Evolutionary conservation across 352 stramenopile genomes (phyloP), one percentile per base, ranked within the genome.

Genomic region (Pythium monospermum): DNA sequence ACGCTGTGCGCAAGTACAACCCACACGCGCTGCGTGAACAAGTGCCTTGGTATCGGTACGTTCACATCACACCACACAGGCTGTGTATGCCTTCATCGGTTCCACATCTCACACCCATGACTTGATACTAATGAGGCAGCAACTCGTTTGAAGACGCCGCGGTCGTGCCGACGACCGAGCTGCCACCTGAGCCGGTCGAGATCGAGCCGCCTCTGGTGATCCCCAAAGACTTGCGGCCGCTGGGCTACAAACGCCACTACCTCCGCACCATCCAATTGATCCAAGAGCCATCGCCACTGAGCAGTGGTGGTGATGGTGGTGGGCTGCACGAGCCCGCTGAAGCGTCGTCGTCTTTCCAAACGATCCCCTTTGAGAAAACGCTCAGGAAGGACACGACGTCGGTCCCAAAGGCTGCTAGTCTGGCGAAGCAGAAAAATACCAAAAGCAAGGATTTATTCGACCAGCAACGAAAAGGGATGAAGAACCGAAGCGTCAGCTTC

Each of bases 21-120:
- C 35, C 27, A n/a, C 44, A 58, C 16, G 27, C 36, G n/a, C 51
- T 64, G 5, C 49, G 57, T 15, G 63, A 33, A 25, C 80, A 79
- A 49, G 66, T 87, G 21, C 59, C 76, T 3, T 89, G 77, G 77
- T 89, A 89, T 45, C 71, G 75, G 77, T 89, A 62, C 16, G 69
- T 63, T 16, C 23, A n/a, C n/a, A n/a, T n/a, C n/a, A n/a, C n/a
- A n/a, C n/a, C n/a, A n/a, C n/a, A n/a, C n/a, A n/a, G n/a, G n/a
- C n/a, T n/a, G n/a, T 8, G 33, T 15, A 10, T 39, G 1, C n/a
- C 31, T 15, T 38, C 32, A 25, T 31, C 10, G 25, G 2, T 32
- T 43, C 23, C 43, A 21, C 26, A 19, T 12, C 21, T 40, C 4
- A 7, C 1, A 18, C 15, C 23, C 18, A 36, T 13, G 13, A 13